phyloP scores from a whole-genome alignment of 352 stramenopile species.

The Discostella stelligera region DNA sequence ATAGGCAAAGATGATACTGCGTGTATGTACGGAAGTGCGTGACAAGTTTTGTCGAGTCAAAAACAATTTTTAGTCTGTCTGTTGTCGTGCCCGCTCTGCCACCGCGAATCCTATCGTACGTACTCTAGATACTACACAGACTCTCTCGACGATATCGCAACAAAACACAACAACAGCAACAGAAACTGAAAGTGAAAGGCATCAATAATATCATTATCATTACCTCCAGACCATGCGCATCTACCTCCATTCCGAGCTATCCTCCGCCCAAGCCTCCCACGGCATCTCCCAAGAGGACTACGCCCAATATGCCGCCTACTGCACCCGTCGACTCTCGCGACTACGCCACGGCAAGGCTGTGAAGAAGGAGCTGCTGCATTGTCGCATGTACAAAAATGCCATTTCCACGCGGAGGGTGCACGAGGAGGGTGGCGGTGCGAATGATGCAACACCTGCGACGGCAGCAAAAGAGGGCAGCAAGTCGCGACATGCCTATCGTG shows the following conservation, averaged over 20 bases:
- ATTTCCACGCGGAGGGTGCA: conserved; percentile 1
- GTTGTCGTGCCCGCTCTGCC: too few relatives aligned
- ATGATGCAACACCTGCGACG: not conserved
- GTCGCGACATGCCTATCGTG: conserved; percentile 48
- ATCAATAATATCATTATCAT: too few relatives aligned
- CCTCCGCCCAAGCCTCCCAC: conserved; percentile 47
- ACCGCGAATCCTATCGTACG: too few relatives aligned
- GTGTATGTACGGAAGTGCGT: too few relatives aligned
- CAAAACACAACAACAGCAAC: too few relatives aligned
- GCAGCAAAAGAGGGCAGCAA: conserved; percentile 14
- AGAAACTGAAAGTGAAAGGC: not conserved
- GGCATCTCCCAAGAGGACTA: conserved; percentile 62
- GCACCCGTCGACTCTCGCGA: conserved; percentile 58
- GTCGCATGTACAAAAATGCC: conserved; percentile 31
- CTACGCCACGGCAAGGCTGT: conserved; percentile 48
- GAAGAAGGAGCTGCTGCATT: conserved; percentile 54
- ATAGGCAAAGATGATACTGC: too few relatives aligned
- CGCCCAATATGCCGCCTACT: conserved; percentile 65
- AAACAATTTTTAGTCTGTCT: too few relatives aligned
- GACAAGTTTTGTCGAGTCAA: too few relatives aligned
- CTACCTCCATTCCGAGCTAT: conserved; percentile 36
- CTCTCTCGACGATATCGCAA: too few relatives aligned
- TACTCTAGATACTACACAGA: too few relatives aligned
- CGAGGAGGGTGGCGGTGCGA: not conserved
- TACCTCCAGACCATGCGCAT: conserved; percentile 34